Base-by-base conservation (phyloP, 1,284 basidiomycete genomes). In the Kalmanozyma brasiliensis region DNA sequence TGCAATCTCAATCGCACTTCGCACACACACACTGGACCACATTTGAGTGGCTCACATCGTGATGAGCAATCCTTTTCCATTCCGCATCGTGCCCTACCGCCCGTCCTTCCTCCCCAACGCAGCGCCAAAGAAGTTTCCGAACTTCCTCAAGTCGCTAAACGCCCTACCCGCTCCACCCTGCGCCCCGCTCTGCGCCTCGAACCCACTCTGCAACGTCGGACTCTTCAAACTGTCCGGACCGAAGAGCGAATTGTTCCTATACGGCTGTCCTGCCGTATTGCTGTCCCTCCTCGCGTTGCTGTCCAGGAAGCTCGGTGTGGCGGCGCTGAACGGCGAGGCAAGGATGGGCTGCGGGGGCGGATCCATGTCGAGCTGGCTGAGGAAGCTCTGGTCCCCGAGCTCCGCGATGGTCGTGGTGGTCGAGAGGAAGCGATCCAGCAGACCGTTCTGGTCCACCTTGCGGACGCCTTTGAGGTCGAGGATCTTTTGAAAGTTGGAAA, bases 351-450 rank as follows among this genome's bases (percentile, higher is more conserved):
- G 52, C 7, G 26, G 33, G 9, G 65, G 38, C 8, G 91, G 91
- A 77, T 97, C 93, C 94, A 98, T 98, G 81, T 98, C 94, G 33
- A 87, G 0, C 92, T 91, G 42, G 95, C 87, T 60, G 14, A 55
- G 40, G 66, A 76, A 57, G 52, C 58, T 42, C 42, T 74, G 51
- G 46, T 73, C 58, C 35, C 65, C 55, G 47, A 64, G 29, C 19
- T 64, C 30, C 24, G 32, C 23, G n/a, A 34, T 26, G 49, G 40
- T 29, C 46, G 36, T 19, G 8, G 33, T 44, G 29, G 44, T 35
- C 33, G 91, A 90, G 35, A 97, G 85, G 85, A 98, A 98, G 16
- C 89, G 87, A 82, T 98, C 94, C 34, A 96, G 86, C 9, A 98
- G 87, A 71, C 88, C 88, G 83, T 94, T 93, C 84, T 97, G 93